Percentiles rank a stretch among this genome's conserved stretches.
These are phyloP conservation scores for Cudoniella acicularis DNA, from an alignment of 495 filamentous ascomycete species.

Conservation along the genomic window DNA sequence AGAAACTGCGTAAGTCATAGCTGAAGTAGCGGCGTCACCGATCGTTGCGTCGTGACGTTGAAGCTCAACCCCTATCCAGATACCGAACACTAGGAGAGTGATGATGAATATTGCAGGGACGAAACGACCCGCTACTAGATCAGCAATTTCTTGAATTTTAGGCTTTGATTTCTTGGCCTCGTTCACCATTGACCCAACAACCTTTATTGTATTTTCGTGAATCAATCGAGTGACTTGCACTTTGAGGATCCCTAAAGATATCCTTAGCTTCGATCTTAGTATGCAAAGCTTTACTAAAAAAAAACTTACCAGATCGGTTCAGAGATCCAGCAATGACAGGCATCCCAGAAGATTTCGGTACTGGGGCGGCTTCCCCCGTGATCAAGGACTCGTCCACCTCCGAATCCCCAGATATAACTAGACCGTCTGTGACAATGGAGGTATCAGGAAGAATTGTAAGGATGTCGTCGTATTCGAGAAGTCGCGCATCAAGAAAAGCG, in stretches of 20 bases:
- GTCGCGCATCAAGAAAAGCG: constrained; percentile 57
- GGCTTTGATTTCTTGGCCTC: constrained; percentile 67
- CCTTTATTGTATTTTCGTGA: constrained; percentile 69
- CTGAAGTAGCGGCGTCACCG: constrained; percentile 48
- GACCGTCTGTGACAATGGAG: constrained; percentile 65
- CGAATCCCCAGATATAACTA: constrained; percentile 54
- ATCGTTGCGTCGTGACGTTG: constrained; percentile 35
- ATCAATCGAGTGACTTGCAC: constrained; percentile 59
- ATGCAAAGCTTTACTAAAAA: too few species aligned
- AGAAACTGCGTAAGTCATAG: constrained; percentile 72
- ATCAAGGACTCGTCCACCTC: constrained; percentile 76
- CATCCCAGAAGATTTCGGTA: constrained; percentile 49
- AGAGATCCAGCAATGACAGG: constrained; percentile 62
- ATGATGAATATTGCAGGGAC: constrained; percentile 59
- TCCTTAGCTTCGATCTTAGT: too few species aligned
- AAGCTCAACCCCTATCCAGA: constrained; percentile 59
- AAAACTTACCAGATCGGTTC: too few species aligned
- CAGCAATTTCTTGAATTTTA: constrained; percentile 63
- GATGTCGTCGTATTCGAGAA: constrained; percentile 69
- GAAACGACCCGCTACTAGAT: constrained; percentile 62
- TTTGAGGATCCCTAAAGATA: constrained; percentile 48
- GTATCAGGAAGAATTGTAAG: constrained; percentile 62
- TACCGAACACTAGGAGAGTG: constrained; percentile 49
- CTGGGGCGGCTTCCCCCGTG: constrained; percentile 61
- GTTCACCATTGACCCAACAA: constrained; percentile 68